Percentiles rank a stretch among this genome's conserved stretches.
Conservation (phyloP, 495 filamentous ascomycete genomes). For the Neurospora cerealis region DNA sequence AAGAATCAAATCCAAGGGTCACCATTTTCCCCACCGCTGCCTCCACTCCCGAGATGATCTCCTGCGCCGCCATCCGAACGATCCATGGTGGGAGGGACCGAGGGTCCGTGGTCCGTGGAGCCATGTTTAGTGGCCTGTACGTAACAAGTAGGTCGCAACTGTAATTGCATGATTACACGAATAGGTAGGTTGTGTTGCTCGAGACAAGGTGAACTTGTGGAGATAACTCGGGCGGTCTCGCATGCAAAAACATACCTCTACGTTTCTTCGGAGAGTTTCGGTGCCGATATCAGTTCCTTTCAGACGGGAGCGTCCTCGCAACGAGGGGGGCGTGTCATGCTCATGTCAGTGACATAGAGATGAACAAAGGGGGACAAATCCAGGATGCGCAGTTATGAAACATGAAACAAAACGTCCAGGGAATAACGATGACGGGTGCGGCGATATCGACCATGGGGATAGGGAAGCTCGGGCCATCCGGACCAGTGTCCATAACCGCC, state of each 20-base stretch:
- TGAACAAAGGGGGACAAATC: not conserved
- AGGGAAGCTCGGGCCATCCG: not conserved
- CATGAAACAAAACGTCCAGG: not conserved
- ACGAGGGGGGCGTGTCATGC: not conserved
- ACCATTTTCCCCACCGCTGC: not conserved
- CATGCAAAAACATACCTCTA: not conserved
- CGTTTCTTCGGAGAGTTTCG: not conserved
- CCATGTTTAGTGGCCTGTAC: not conserved
- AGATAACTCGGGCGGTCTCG: not conserved
- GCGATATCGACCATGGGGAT: not conserved
- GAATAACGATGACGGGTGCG: not conserved
- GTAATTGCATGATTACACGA: not conserved
- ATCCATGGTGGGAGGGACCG: not conserved
- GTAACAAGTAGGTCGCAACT: not conserved
- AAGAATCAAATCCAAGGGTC: not conserved
- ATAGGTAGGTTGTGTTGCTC: not conserved
- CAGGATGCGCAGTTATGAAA: not conserved
- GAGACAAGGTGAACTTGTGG: not conserved
- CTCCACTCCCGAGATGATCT: not conserved
- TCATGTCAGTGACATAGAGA: not conserved
- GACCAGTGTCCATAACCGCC: not conserved
- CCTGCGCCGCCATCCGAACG: not conserved
- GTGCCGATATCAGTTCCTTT: not conserved
- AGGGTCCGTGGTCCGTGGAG: not conserved
- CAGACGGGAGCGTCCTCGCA: not conserved